These are phyloP conservation scores for Triticum urartu DNA, from an alignment of 176 grass and related monocot genomes.

Conservation along the genomic window DNA sequence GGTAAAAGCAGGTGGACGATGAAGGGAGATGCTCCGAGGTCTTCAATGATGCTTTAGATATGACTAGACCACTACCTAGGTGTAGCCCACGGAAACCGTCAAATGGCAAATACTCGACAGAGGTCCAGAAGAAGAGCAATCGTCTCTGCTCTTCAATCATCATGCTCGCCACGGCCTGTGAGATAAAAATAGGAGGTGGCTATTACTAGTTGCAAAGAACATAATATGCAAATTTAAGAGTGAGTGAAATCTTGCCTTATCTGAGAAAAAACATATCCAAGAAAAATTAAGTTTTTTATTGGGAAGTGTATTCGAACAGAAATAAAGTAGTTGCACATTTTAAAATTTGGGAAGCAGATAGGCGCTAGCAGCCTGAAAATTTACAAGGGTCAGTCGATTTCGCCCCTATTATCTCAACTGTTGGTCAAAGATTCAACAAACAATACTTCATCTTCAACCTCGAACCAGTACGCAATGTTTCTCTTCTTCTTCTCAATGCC, in stretches of 20 bases:
- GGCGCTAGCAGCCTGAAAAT: too few species aligned
- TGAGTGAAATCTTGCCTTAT: background rate
- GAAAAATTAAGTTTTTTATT: background rate
- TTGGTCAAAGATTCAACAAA: too few species aligned
- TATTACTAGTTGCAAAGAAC: background rate
- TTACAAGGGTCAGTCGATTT: too few species aligned
- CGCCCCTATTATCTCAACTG: too few species aligned
- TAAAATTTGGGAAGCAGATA: background rate
- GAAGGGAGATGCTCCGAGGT: constrained; percentile 54
- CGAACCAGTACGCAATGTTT: too few species aligned
- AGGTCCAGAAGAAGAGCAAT: constrained; percentile 78
- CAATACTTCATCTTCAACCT: too few species aligned
- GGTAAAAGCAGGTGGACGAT: constrained; percentile 65
- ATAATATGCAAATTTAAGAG: background rate
- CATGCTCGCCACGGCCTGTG: constrained; percentile 53
- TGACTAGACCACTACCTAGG: background rate
- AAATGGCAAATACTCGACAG: constrained; percentile 51
- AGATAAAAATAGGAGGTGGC: background rate
- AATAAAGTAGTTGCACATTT: background rate
- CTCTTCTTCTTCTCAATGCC: too few species aligned
- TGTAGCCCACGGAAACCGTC: constrained; percentile 57
- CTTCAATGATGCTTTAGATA: constrained; percentile 35
- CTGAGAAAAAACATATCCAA: background rate
- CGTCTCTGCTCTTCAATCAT: constrained; percentile 38
- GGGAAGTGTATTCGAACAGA: background rate